Evolutionary conservation across 192 early-diverging fungal species (phyloP), one percentile per base, ranked within the genome.

Genomic region (Radiomyces spectabilis): DNA sequence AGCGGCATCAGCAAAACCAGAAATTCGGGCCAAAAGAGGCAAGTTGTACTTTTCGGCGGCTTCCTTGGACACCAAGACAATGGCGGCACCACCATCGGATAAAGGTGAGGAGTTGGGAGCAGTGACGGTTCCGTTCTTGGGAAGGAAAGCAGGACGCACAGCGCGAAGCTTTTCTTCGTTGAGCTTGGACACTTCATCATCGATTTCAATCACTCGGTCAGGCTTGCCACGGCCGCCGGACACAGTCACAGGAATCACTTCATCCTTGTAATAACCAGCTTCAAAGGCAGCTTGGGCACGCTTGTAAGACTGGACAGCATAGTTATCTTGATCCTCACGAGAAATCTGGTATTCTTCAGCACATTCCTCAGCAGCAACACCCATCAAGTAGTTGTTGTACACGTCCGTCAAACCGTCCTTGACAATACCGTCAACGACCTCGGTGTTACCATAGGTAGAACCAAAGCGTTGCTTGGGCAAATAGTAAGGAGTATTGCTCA

Each of bases 101-200:
- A 91, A 73, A 16, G 83, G 81, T 7, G 86, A 88, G 0, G 88
- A 83, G 60, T 91, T 91, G 46, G 85, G 82, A 9, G 95, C 94
- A 25, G 95, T 98, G 41, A 97, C 93, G 2, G 93, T 88, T 49
- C 95, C 95, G 22, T 81, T 79, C 34, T 77, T 82, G 42, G 83
- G 61, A 38, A 83, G 74, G 77, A 98, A 98, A 10, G 88, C 89
- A 13, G 93, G 89, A 49, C 86, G 85, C 61, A 96, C 79, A 39
- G 85, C 79, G 51, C 89, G 81, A 18, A 98, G 73, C 72, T 98
- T 98, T 32, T 86, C 86, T 27, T 79, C 71, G 54, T 93, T 93
- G 48, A 87, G 72, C 72, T 85, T 87, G 5, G 75, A 51, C 15
- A 87, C 85, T 41, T 88, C 88, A 58, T 88, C 86, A 30, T 64